Percentiles rank a stretch among this genome's conserved stretches.
Evolutionary conservation across 1,284 basidiomycete genomes (phyloP).

Genomic region (Chalciporus piperatoides): DNA sequence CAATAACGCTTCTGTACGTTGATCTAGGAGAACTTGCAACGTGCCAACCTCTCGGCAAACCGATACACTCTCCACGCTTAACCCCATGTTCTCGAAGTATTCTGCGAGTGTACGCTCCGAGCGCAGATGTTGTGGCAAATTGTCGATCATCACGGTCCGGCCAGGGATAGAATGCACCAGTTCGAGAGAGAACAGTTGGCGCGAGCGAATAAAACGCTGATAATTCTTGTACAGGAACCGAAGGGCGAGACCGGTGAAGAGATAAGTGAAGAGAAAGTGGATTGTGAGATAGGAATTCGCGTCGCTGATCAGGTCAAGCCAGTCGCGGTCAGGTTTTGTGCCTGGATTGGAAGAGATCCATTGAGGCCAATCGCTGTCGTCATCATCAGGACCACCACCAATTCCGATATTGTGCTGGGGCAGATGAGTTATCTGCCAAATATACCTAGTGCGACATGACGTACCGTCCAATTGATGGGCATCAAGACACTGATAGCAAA

Average conservation of each 20-base stretch:
- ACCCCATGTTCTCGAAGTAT: slow-evolving; percentile 86
- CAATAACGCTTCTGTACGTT: slow-evolving; percentile 74
- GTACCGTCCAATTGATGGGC: slow-evolving; percentile 85
- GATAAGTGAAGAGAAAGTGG: slow-evolving; percentile 90
- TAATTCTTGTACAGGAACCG: slow-evolving; percentile 89
- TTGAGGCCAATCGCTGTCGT: slow-evolving; percentile 47
- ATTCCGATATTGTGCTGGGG: slow-evolving; percentile 69
- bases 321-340: slow-evolving; percentile 47
- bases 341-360: slow-evolving; percentile 26
- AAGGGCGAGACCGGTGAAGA: slow-evolving; percentile 85
- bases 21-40: slow-evolving; percentile 70
- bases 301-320: slow-evolving; percentile 83
- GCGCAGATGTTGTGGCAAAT: slow-evolving; percentile 78
- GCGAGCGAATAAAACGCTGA: slow-evolving; percentile 82
- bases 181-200: slow-evolving; percentile 91
- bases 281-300: slow-evolving; percentile 82
- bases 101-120: slow-evolving; percentile 84
- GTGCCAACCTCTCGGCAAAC: slow-evolving; percentile 80
- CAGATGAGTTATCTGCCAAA: slow-evolving; percentile 20
- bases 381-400: slow-evolving; percentile 55
- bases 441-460: slow-evolving; percentile 18
- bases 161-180: slow-evolving; percentile 93
- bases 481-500: slow-evolving; percentile 80
- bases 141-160: slow-evolving; percentile 86
- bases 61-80: slow-evolving; percentile 86